These are phyloP conservation scores for Adiantum capillusveneris DNA, from an alignment of 75 land plant genomes.

Conservation along the genomic window DNA sequence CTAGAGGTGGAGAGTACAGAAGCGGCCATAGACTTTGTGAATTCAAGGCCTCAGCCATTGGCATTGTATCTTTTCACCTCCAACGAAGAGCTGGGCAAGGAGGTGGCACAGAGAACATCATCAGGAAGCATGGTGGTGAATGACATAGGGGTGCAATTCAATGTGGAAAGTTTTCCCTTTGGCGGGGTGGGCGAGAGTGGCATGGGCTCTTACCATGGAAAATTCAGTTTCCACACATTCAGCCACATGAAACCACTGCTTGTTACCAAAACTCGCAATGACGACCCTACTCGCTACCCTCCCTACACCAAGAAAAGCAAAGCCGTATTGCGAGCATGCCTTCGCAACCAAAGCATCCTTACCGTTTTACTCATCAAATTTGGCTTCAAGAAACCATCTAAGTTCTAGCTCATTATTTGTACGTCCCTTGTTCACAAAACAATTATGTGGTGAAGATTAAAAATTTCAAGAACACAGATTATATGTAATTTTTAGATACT, in stretches of 20 bases:
- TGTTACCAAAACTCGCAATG: too few relatives aligned
- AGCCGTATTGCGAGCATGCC: too few relatives aligned
- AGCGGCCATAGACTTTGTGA: background rate
- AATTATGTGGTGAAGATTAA: too few relatives aligned
- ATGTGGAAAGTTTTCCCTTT: background rate
- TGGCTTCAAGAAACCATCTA: too few relatives aligned
- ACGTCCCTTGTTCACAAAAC: too few relatives aligned
- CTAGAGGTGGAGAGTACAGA: background rate
- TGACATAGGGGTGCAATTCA: background rate
- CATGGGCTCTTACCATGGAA: slow-evolving; percentile 12
- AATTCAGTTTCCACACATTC: slow-evolving; percentile 4
- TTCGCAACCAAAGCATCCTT: too few relatives aligned
- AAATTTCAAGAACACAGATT: too few relatives aligned
- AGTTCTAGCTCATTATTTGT: too few relatives aligned
- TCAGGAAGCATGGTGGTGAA: background rate
- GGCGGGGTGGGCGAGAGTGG: slow-evolving; percentile 9
- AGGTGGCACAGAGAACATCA: background rate
- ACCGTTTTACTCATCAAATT: too few relatives aligned
- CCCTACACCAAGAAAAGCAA: too few relatives aligned
- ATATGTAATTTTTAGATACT: too few relatives aligned
- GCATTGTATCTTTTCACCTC: background rate
- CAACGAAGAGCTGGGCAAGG: background rate
- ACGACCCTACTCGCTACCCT: too few relatives aligned
- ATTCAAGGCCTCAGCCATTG: background rate
- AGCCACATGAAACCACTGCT: background rate